phyloP scores from a whole-genome alignment of 257 asterid genomes.

The Ilex aquifolium region DNA sequence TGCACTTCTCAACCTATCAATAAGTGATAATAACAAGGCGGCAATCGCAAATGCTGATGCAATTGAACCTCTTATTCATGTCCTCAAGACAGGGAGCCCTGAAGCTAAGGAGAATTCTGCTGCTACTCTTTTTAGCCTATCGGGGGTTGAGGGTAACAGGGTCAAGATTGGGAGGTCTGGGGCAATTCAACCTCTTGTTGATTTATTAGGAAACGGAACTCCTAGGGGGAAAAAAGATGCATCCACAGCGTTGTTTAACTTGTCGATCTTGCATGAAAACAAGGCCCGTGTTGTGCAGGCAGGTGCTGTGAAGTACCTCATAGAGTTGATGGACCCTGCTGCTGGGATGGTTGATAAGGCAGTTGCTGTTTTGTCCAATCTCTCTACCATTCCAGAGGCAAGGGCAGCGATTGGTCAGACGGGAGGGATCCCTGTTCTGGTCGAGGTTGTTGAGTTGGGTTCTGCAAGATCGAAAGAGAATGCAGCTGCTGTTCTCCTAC shows the following conservation, averaged over 20 bases:
- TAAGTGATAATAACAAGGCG: constrained; percentile 65
- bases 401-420: constrained; percentile 62
- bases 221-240: constrained; percentile 86
- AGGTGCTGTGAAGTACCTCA: constrained; percentile 78
- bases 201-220: constrained; percentile 73
- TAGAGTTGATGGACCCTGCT: constrained; percentile 87
- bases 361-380: constrained; percentile 78
- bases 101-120: constrained; percentile 91
- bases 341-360: constrained; percentile 91
- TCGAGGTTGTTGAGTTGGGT: constrained; percentile 87
- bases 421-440: constrained; percentile 67
- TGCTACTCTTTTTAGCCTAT: constrained; percentile 82
- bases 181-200: constrained; percentile 77
- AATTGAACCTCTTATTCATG: constrained; percentile 75
- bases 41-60: constrained; percentile 77
- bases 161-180: constrained; percentile 71
- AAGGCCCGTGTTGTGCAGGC: constrained; percentile 72
- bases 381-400: constrained; percentile 72
- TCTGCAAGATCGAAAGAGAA: constrained; percentile 85
- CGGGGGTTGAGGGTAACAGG: constrained; percentile 72
- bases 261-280: constrained; percentile 64
- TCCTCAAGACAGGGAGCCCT: constrained; percentile 66
- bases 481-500: constrained; percentile 91
- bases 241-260: constrained; percentile 59
- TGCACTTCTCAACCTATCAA: constrained; percentile 81